Base-by-base conservation (phyloP, 164 flowering plant genomes). In the Kalanchoe fedtschenkoi region DNA sequence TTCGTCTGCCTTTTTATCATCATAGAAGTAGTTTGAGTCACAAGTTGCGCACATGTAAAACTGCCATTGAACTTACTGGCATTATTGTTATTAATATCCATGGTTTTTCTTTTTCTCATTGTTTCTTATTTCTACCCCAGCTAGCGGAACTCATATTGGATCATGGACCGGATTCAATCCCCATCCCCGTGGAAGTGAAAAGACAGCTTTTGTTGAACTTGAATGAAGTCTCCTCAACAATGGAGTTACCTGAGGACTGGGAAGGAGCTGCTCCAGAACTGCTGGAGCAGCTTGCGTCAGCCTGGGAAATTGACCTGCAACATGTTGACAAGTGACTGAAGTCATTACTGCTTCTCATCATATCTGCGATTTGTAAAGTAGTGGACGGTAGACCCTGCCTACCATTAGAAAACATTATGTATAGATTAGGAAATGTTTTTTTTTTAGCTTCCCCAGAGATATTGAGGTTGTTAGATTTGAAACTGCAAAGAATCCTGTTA, bases 231-330 rank as follows among this genome's bases (percentile, higher is more conserved):
- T 75, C 84, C 26, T 76, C 90, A 13, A 41, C 83, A 17, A 58
- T 80, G 66, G 96, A 86, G 22, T 77, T 75, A 14, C 84, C 98
- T 1, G 88, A 86, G 54, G 89, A 87, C 68, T 89, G 96, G 96
- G 96, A 89, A 72, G 96, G 95, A 53, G 79, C 74, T 0, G 26
- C 80, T n/a, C 90, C 96, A 4, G 89, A 85, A 46, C 89, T 83
- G 66, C 78, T 92, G 74, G n/a, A 83, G 66, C 98, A 89, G 71
- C 75, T 92, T 68, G 96, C 96, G 39, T 78, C 93, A 26, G 76
- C 84, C 44, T 92, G 98, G 98, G 76, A 70, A 37, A 83, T 92
- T 56, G 79, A 92, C 63, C 66, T 84, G 56, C 89, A 83, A 65
- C 81, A 84, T 65, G 66, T 77, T 54, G 81, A 73, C 42, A 80